Conservation (phyloP, 2,329 filamentous ascomycete genomes). For the Hypoxylon sp. region DNA sequence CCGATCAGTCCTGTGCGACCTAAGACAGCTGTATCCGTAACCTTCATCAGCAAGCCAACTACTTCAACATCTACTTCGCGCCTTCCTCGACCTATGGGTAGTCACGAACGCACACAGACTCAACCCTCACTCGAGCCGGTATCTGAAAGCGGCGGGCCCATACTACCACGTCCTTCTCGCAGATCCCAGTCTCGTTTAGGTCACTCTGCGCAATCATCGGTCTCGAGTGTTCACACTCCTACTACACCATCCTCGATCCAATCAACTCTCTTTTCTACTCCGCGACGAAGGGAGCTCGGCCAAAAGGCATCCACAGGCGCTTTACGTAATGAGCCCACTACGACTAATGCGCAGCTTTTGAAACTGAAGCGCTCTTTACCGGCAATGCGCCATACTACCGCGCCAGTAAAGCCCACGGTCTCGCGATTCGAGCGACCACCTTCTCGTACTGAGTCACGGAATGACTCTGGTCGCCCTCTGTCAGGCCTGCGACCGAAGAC, state of each 20-base stretch:
- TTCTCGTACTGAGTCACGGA: constrained; percentile 67
- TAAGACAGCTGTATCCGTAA: constrained; percentile 84
- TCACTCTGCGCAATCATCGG: constrained; percentile 76
- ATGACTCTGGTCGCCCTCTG: constrained; percentile 63
- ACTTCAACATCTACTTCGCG: constrained; percentile 68
- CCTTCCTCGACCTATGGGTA: constrained; percentile 78
- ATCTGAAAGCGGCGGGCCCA: constrained; percentile 85
- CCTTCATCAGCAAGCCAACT: constrained; percentile 85
- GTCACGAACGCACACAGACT: constrained; percentile 74
- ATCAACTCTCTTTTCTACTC: constrained; percentile 67
- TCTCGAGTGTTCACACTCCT: constrained; percentile 72
- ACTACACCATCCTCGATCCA: constrained; percentile 67
- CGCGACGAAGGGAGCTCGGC: constrained; percentile 70
- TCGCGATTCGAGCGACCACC: constrained; percentile 68
- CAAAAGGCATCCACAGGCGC: constrained; percentile 66
- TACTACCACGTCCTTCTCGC: constrained; percentile 65
- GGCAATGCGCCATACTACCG: constrained; percentile 65
- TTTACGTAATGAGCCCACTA: constrained; percentile 70
- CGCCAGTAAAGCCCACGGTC: constrained; percentile 62
- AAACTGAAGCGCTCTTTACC: constrained; percentile 75
- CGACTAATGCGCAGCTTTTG: constrained; percentile 72
- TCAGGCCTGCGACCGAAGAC: constrained; percentile 74
- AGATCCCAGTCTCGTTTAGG: constrained; percentile 75
- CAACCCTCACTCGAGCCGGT: constrained; percentile 89
- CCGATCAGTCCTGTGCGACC: constrained; percentile 76